These are phyloP conservation scores for Cydonia oblonga DNA, from an alignment of 331 rosid genomes.

Conservation along the genomic window DNA sequence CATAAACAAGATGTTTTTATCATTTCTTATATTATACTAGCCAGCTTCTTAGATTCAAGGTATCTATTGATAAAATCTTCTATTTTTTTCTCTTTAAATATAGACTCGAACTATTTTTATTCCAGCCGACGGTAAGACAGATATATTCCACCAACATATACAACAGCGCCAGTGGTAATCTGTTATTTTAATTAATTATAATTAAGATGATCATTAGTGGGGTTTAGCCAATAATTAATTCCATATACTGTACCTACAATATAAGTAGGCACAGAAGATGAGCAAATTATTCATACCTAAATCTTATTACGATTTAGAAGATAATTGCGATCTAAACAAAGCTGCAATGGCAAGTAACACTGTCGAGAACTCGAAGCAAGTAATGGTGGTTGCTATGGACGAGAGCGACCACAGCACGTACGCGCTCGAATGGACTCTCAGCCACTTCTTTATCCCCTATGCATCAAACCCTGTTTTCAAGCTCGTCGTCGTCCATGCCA, in stretches of 20 bases:
- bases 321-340: background rate
- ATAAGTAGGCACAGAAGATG: background rate
- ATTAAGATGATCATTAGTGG: background rate
- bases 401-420: conserved; percentile 15
- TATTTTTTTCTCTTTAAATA: background rate
- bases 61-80: background rate
- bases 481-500: conserved; percentile 32
- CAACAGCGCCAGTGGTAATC: background rate
- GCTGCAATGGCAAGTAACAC: conserved; percentile 10
- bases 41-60: background rate
- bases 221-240: background rate
- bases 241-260: background rate
- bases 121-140: background rate
- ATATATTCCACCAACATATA: background rate
- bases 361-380: conserved; percentile 8
- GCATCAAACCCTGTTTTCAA: conserved; percentile 13
- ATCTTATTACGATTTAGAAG: background rate
- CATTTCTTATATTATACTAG: background rate
- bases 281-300: background rate
- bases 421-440: conserved; percentile 29
- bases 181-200: background rate
- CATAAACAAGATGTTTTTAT: background rate
- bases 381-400: conserved; percentile 27
- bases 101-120: background rate
- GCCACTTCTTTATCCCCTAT: conserved; percentile 19